Evolutionary conservation across 2,329 filamentous ascomycete genomes (phyloP).

Genomic region (Fusarium fujikuroi): DNA sequence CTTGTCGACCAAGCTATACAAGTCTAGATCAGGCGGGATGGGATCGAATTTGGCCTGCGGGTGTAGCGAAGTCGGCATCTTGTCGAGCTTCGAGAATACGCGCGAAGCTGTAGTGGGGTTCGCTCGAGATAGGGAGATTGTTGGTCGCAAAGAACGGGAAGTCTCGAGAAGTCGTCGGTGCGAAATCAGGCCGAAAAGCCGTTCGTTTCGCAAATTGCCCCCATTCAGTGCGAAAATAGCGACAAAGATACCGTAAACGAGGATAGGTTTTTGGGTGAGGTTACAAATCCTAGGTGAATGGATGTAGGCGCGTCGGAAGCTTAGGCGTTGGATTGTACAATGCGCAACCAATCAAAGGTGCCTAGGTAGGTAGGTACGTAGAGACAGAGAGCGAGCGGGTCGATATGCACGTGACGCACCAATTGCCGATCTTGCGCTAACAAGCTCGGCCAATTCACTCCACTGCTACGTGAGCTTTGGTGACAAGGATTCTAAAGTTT

Average conservation of each 20-base stretch:
- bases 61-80: conserved; percentile 79
- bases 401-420: conserved; percentile 23
- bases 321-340: conserved; percentile 8
- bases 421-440: not conserved
- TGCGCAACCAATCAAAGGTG: conserved; percentile 36
- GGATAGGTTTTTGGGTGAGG: not conserved
- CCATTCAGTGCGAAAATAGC: conserved; percentile 9
- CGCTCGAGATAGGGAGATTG: not conserved
- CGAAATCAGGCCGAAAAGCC: conserved; percentile 12
- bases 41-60: conserved; percentile 92
- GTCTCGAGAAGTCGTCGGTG: not conserved
- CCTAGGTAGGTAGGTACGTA: not conserved
- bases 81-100: conserved; percentile 39
- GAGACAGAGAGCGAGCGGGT: not conserved
- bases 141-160: not conserved
- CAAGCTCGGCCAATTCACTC: not conserved
- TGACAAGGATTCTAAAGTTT: conserved; percentile 18
- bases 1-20: conserved; percentile 78
- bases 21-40: conserved; percentile 85
- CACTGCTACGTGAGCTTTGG: not conserved
- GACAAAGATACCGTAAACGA: not conserved
- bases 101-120: conserved; percentile 14
- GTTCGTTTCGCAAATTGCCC: not conserved
- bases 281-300: conserved; percentile 1
- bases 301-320: conserved; percentile 24